Base-by-base conservation (phyloP, 2,329 filamentous ascomycete genomes). In the Cladophialophora immunda region DNA sequence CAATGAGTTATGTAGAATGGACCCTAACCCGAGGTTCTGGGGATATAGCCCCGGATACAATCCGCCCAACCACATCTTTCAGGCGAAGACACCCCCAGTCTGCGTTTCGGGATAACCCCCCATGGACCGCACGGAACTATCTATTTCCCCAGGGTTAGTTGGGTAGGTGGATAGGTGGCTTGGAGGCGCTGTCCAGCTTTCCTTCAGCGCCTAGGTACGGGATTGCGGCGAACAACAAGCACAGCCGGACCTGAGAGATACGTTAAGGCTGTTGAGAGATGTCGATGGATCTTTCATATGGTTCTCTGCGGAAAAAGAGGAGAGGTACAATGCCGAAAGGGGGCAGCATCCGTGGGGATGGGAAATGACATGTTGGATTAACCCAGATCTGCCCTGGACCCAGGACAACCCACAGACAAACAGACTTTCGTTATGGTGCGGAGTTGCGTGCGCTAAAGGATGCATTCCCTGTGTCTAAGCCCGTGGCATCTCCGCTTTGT, bases 21-120 rank as follows among this genome's bases (percentile, higher is more conserved):
- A 50, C 19, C 1, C 45, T 9, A 22, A 25, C 2, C 45, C 45
- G 45, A 50, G 45, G 45, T 50, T 11, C 45, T 50, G 22, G 45
- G 9, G 13, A 25, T 50, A 50, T 50, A 19, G 38, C 5, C 45
- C 45, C 45, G 45, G 45, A 13, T 1, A 50, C 45, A 50, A 8
- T 11, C 45, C 45, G 45, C 19, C 19, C 45, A 25, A 13, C 0
- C 22, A 3, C 13, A 2, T 50, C 19, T 19, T 25, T 5, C 8
- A 50, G 11, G 22, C 7, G 29, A n/a, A 17, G 5, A 41, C n/a
- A 22, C 19, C 45, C 41, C 45, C 45, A 50, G 22, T n/a, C n/a
- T n/a, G n/a, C 19, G 7, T 25, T 50, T 50, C 45, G 45, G 45
- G 45, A 50, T 50, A 50, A 50, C 45, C 45, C 45, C 45, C 45